Conservation (phyloP, 352 stramenopile genomes). For the Halophytophthora batemanensis region DNA sequence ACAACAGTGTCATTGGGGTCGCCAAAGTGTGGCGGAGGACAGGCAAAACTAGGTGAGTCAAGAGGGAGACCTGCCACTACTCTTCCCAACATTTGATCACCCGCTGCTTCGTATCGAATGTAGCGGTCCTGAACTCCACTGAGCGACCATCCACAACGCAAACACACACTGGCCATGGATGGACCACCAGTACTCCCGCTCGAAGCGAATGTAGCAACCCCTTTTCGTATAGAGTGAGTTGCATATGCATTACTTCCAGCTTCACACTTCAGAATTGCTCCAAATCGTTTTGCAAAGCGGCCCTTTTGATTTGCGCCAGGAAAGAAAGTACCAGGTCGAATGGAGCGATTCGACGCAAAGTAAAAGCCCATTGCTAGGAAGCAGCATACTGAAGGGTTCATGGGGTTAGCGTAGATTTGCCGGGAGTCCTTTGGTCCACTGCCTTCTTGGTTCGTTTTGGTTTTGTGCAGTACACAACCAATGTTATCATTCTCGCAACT, state of each 20-base stretch:
- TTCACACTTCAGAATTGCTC: neutral
- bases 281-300: neutral
- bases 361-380: neutral
- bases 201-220: neutral
- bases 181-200: slow-evolving; percentile 6
- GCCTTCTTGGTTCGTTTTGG: slow-evolving; percentile 20
- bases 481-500: slow-evolving; percentile 8
- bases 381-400: neutral
- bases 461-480: slow-evolving; percentile 17
- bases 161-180: slow-evolving; percentile 9
- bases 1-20: neutral
- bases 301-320: neutral
- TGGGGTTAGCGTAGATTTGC: slow-evolving; percentile 15
- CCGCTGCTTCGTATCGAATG: slow-evolving; percentile 12
- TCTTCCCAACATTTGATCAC: slow-evolving; percentile 10
- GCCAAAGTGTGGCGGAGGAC: slow-evolving; percentile 10
- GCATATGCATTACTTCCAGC: neutral
- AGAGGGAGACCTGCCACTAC: slow-evolving; percentile 8
- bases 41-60: slow-evolving; percentile 7
- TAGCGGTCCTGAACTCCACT: slow-evolving; percentile 16
- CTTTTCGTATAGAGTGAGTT: slow-evolving; percentile 7
- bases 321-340: neutral
- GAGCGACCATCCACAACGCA: slow-evolving; percentile 13
- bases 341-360: neutral
- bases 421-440: slow-evolving; percentile 7